A percentile compares a stretch with the other conserved stretches of the same genome.
phyloP scores from a whole-genome alignment of 257 asterid species.

The Ligustrum vulgare region DNA sequence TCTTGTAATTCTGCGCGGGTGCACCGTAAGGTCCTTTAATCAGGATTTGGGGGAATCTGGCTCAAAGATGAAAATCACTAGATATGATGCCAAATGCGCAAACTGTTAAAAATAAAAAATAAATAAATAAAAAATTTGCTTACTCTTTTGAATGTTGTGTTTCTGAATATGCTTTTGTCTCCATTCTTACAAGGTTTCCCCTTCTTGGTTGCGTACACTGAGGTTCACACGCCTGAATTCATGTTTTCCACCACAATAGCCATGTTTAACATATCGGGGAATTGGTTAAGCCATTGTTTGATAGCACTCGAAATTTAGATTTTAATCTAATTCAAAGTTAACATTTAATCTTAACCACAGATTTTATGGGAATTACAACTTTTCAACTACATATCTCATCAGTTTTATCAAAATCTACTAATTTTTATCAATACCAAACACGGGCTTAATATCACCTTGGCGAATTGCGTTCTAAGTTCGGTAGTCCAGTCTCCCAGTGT shows the following conservation, averaged over 20 bases:
- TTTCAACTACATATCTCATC: too few relatives aligned
- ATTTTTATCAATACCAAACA: too few relatives aligned
- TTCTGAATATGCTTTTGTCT: constrained; percentile 56
- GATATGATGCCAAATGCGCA: not conserved
- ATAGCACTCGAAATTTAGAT: too few relatives aligned
- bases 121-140: constrained; percentile 22
- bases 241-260: not conserved
- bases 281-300: not conserved
- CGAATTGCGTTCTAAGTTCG: constrained; percentile 66
- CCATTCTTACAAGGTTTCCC: constrained; percentile 70
- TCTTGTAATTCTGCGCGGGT: constrained; percentile 89
- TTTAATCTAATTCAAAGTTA: too few relatives aligned
- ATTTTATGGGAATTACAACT: too few relatives aligned
- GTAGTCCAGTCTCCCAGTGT: constrained; percentile 91
- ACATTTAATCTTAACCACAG: too few relatives aligned
- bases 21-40: constrained; percentile 94
- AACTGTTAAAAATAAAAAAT: not conserved
- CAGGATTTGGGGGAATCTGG: constrained; percentile 65
- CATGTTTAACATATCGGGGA: not conserved
- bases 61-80: constrained; percentile 12
- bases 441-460: constrained; percentile 39
- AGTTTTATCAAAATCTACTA: too few relatives aligned
- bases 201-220: constrained; percentile 37
- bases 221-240: constrained; percentile 65
- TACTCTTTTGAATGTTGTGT: constrained; percentile 47